These are phyloP conservation scores for Amaranthus palmeri DNA, from an alignment of 148 eudicot genomes.

Conservation along the genomic window DNA sequence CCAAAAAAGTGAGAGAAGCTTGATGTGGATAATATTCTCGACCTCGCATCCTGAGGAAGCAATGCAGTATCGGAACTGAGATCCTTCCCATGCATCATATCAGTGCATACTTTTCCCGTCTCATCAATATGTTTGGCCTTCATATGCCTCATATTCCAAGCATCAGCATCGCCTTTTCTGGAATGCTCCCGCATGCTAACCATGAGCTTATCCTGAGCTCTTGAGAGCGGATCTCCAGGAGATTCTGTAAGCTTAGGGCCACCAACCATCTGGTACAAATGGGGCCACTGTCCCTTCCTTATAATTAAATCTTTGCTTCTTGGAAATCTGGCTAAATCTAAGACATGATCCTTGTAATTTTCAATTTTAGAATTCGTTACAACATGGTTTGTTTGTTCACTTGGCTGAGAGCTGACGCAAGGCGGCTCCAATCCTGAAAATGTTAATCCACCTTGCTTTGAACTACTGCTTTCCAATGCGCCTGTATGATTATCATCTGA, in stretches of 20 bases:
- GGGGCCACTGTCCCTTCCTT: constrained; percentile 35
- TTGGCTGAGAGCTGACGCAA: constrained; percentile 12
- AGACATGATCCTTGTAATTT: constrained; percentile 16
- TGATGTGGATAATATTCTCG: constrained; percentile 35
- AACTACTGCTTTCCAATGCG: constrained; percentile 15
- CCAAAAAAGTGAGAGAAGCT: constrained; percentile 42
- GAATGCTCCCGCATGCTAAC: constrained; percentile 29
- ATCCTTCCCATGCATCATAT: constrained; percentile 21
- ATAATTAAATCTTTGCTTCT: constrained; percentile 16
- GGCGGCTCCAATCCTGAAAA: constrained; percentile 21
- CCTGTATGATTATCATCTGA: constrained; percentile 8
- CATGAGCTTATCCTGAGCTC: constrained; percentile 33
- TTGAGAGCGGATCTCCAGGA: constrained; percentile 27
- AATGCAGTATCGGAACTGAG: constrained; percentile 21
- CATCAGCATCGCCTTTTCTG: constrained; percentile 18
- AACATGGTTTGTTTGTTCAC: constrained; percentile 14
- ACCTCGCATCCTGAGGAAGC: constrained; percentile 26
- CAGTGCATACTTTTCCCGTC: constrained; percentile 13
- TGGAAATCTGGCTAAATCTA: constrained; percentile 17
- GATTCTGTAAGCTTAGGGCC: constrained; percentile 19
- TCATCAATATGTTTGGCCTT: constrained; percentile 19
- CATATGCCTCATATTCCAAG: constrained; percentile 24
- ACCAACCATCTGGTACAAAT: constrained; percentile 32
- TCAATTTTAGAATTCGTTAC: constrained; percentile 17
- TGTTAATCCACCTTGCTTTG: constrained; percentile 17